These are phyloP conservation scores for Rhodomyrtus tomentosa DNA, from an alignment of 345 rosid genomes.

Conservation along the genomic window DNA sequence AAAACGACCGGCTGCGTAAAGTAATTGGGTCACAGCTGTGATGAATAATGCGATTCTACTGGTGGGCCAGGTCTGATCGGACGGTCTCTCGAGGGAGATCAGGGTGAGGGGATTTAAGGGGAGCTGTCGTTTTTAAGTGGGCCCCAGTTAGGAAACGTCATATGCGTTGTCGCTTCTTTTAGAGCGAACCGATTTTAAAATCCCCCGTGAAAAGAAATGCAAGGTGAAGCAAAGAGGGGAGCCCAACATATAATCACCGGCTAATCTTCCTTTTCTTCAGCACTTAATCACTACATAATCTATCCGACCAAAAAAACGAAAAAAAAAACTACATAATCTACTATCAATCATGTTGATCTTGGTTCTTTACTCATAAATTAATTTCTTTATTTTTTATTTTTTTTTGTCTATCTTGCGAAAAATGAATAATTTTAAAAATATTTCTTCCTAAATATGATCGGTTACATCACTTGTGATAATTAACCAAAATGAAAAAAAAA, in stretches of 20 bases:
- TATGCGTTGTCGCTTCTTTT: not conserved
- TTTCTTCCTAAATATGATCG: rapidly evolving
- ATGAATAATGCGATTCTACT: not conserved
- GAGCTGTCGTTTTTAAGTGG: not conserved
- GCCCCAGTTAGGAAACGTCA: not conserved
- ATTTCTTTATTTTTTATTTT: not conserved
- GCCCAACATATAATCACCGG: too few relatives aligned
- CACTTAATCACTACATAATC: not conserved
- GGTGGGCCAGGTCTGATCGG: not conserved
- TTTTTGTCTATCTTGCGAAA: rapidly evolving
- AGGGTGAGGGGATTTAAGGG: not conserved
- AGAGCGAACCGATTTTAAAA: not conserved
- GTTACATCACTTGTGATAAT: rapidly evolving
- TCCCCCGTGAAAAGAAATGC: not conserved
- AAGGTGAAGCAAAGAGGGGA: too few relatives aligned
- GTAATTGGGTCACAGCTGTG: not conserved
- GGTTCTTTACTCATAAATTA: not conserved
- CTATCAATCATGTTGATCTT: not conserved
- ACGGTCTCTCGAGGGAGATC: not conserved
- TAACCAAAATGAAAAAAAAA: rapidly evolving
- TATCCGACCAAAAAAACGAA: too few relatives aligned
- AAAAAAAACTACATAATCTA: not conserved
- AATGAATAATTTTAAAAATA: not conserved
- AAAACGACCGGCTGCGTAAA: not conserved
- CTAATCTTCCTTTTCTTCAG: not conserved